These are phyloP conservation scores for Heracleum sosnowskyi DNA, from an alignment of 129 eudicot species.

Conservation along the genomic window DNA sequence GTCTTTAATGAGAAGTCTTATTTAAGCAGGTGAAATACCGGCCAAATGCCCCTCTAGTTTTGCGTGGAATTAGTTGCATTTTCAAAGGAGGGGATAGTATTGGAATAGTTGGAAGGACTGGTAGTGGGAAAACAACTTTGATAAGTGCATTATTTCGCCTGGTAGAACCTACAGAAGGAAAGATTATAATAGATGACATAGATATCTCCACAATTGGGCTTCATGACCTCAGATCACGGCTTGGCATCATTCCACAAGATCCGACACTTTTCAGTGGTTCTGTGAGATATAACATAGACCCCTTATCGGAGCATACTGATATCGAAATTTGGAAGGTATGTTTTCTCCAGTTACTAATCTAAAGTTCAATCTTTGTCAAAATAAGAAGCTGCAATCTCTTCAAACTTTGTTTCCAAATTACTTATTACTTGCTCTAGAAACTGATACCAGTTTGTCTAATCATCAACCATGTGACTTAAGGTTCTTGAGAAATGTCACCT, in stretches of 20 bases:
- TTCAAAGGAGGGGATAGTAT: slow-evolving; percentile 59
- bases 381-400: not conserved
- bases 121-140: slow-evolving; percentile 69
- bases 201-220: slow-evolving; percentile 51
- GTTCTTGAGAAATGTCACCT: slow-evolving; percentile 76
- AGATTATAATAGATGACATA: slow-evolving; percentile 48
- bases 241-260: slow-evolving; percentile 66
- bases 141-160: slow-evolving; percentile 63
- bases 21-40: slow-evolving; percentile 48
- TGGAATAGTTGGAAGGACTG: slow-evolving; percentile 78
- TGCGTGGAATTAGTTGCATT: slow-evolving; percentile 50
- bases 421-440: slow-evolving; percentile 1
- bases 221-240: slow-evolving; percentile 59
- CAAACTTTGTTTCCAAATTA: not conserved
- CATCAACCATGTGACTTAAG: slow-evolving; percentile 13
- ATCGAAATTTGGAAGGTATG: slow-evolving; percentile 57
- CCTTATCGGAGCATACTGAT: slow-evolving; percentile 45
- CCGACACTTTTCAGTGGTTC: slow-evolving; percentile 61
- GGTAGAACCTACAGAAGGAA: slow-evolving; percentile 66
- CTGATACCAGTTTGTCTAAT: not conserved
- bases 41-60: slow-evolving; percentile 50
- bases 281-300: slow-evolving; percentile 59
- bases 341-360: not conserved
- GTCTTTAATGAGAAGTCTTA: not conserved
- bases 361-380: not conserved